These are phyloP conservation scores for Gossypium australe DNA, from an alignment of 345 rosid species.

Conservation along the genomic window DNA sequence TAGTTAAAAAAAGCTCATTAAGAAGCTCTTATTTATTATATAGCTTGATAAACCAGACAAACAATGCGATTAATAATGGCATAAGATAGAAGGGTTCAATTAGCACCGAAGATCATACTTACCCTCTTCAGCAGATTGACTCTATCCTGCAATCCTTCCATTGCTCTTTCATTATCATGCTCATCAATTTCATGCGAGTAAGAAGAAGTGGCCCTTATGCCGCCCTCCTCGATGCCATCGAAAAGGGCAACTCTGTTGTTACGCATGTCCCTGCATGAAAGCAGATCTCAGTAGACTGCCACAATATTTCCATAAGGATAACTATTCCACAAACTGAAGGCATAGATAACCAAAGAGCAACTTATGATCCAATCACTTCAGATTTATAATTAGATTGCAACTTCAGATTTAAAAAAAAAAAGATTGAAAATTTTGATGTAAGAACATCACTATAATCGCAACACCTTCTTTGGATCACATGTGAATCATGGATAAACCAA, in stretches of 20 bases:
- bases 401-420: neutral
- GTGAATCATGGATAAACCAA: neutral
- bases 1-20: neutral
- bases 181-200: constrained; percentile 89
- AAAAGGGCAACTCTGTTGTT: constrained; percentile 65
- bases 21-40: neutral
- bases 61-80: neutral
- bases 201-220: constrained; percentile 79
- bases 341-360: neutral
- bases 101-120: constrained; percentile 25
- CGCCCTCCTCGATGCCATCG: constrained; percentile 96
- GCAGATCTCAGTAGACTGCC: constrained; percentile 2
- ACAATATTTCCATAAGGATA: neutral
- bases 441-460: neutral
- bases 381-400: neutral
- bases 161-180: constrained; percentile 86
- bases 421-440: neutral
- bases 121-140: constrained; percentile 83
- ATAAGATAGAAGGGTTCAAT: neutral
- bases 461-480: neutral
- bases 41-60: neutral
- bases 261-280: constrained; percentile 57
- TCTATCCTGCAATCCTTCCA: constrained; percentile 94
- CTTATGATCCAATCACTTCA: neutral
- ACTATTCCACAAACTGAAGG: neutral